Base-by-base conservation (phyloP, 2,329 filamentous ascomycete genomes). In the Scedosporium aurantiacum region DNA sequence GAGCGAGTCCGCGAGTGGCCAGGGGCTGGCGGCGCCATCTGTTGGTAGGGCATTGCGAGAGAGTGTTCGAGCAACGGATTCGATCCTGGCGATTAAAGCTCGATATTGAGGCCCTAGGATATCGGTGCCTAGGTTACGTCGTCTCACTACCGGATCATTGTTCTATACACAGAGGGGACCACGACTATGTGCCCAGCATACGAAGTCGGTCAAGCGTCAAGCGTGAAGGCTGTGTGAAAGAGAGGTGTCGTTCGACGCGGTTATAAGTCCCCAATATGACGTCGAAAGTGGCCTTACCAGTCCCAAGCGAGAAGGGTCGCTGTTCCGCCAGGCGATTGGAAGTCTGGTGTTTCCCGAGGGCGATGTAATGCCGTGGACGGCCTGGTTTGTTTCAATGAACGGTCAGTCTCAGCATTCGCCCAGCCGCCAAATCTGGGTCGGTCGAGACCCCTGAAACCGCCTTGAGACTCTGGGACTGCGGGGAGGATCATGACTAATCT, bases 401-500 rank as follows among this genome's bases (percentile, higher is more conserved):
- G 18, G 50, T 54, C 50, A 14, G 50, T 54, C 18, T 54, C 50
- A 14, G 50, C 23, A 54, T 14, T 54, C 50, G 50, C 23, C 50
- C 23, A 5, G 12, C 50, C 18, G 23, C 50, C 50, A 28, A 54
- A 28, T 28, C 21, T 54, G 21, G 23, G 50, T 54, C 21, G 6
- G 50, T 54, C 50, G 50, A 54, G 50, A 54, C 50, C 50, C 50
- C 50, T 54, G 50, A 54, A 54, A 54, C 50, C 50, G 7, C 50
- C 18, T 54, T 54, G 50, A 54, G 50, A 54, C 50, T 47, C 21
- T 47, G 43, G 21, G 16, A 23, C 4, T 54, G 50, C 50, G 50
- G 50, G 50, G 50, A 54, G 50, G 1, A 12, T 2, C 50, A 47
- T 54, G n/a, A 54, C 50, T 54, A 54, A 54, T 21, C 23, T 27